Base-by-base conservation (phyloP, 2,329 filamentous ascomycete genomes). In the Fusarium floridanum region DNA sequence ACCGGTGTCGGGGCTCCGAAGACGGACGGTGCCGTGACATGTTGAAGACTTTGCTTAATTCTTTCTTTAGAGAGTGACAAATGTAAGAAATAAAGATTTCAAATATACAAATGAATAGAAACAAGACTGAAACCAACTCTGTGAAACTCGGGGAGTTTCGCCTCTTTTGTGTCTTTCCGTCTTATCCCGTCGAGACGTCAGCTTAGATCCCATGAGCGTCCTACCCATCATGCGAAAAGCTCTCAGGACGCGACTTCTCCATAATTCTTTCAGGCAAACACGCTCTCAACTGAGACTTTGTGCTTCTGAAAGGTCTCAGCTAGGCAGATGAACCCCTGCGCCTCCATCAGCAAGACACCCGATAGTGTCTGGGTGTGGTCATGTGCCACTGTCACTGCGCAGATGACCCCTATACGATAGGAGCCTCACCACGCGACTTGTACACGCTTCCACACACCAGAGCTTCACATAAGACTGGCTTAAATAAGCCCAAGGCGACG, bases 241-340 rank as follows among this genome's bases (percentile, higher is more conserved):
- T 65, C 71, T 61, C 56, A 70, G 14, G 66, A 32, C 59, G 64
- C 32, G 45, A 57, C 6, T 29, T 68, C 53, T 55, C 69, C 66
- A 76, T 70, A 66, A 57, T 68, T 61, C 10, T 11, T 2, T 14
- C 17, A 48, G 27, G 60, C 32, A 45, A 34, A 34, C 36, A 20
- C 41, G 48, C 2, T 24, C 29, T 12, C 10, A 68, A 36, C 22
- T 65, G 48, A 74, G 53, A 71, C 59, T 61, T 55, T 43, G 14
- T 27, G 59, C 45, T 22, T 41, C 22, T 22, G 17, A 24, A 68
- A 53, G 60, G 61, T 71, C 66, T 69, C 48, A 70, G 9, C 43
- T 56, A 77, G 73, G 74, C 77, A 78, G 75, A 75, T 72, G 74
- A 68, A 65, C 66, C 50, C 64, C 67, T 78, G 64, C 66, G 66